Percentiles rank a stretch among this genome's conserved stretches.
These are phyloP conservation scores for Megacollybia marginata DNA, from an alignment of 768 basidiomycete genomes.

Conservation along the genomic window DNA sequence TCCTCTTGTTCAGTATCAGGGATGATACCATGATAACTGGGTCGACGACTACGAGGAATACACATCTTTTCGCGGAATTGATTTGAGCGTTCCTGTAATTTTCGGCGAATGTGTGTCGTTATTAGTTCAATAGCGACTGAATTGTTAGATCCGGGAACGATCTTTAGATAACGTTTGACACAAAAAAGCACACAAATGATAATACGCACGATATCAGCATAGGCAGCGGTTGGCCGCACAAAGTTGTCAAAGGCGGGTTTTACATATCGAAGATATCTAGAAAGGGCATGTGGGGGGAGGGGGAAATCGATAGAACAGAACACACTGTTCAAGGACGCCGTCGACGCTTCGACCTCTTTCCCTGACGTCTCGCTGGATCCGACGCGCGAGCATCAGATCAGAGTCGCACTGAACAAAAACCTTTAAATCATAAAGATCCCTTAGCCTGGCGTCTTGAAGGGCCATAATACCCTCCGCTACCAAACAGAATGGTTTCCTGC, in stretches of 20 bases:
- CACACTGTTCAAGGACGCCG: slow-evolving; percentile 74
- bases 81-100: slow-evolving; percentile 73
- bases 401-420: slow-evolving; percentile 94
- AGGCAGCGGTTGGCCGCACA: slow-evolving; percentile 77
- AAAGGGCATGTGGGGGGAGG: too few species aligned
- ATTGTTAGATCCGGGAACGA: slow-evolving; percentile 93
- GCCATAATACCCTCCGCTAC: slow-evolving; percentile 90
- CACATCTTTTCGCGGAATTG: slow-evolving; percentile 73
- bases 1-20: slow-evolving; percentile 34
- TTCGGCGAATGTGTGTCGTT: slow-evolving; percentile 79
- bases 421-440: slow-evolving; percentile 88
- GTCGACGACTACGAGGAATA: slow-evolving; percentile 26
- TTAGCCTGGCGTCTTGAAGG: slow-evolving; percentile 68
- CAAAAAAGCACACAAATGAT: not conserved
- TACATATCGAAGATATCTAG: slow-evolving; percentile 78
- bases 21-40: slow-evolving; percentile 5
- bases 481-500: slow-evolving; percentile 1
- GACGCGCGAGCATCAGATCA: slow-evolving; percentile 93
- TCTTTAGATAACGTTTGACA: slow-evolving; percentile 37
- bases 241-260: slow-evolving; percentile 95
- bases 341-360: slow-evolving; percentile 83
- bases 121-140: slow-evolving; percentile 89
- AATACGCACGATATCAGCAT: slow-evolving; percentile 77
- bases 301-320: slow-evolving; percentile 24
- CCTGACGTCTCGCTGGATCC: slow-evolving; percentile 79